Evolutionary conservation across 2,329 filamentous ascomycete species (phyloP), one percentile per base, ranked within the genome.

Genomic region (Leptosphaerulina australis): DNA sequence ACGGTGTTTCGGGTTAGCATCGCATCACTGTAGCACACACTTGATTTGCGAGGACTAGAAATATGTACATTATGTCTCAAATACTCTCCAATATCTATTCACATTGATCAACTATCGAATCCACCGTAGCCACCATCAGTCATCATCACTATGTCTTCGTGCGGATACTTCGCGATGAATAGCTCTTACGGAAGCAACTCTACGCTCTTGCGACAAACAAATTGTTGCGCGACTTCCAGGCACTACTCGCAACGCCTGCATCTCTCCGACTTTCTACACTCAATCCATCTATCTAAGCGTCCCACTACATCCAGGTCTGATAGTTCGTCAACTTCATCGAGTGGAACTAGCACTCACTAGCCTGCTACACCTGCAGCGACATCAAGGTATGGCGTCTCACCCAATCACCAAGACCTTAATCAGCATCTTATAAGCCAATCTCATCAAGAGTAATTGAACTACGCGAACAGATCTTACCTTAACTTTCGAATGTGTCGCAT

Each of bases 331-430:
- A 37, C 48, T 4, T 22, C 31, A 15, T 18, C n/a, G 1, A 46
- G 31, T 5, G 29, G 29, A 21, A 31, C 26, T 45, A 46, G 36
- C 20, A 26, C 41, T 7, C 22, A 33, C 25, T 51, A 45, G 48
- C 15, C 11, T 2, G 50, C 53, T 12, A 67, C 69, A 40, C 67
- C 69, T 5, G 22, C 63, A n/a, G 56, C 57, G 31, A 37, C 36
- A 37, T 15, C 25, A 43, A 46, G 41, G 25, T 38, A 45, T 25
- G 25, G 20, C 21, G 11, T 15, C 14, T 18, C 17, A 26, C 17
- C 24, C 30, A 41, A 28, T 33, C 20, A 33, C 8, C 30, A 17
- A 28, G 26, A 1, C 12, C 20, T 33, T 21, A 31, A 26, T 46
- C 30, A 51, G 36, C 41, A 34, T 46, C 12, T 31, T 36, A 38